Evolutionary conservation across 2,329 filamentous ascomycete species (phyloP), one percentile per base, ranked within the genome.

Genomic region (Claviceps capensis): DNA sequence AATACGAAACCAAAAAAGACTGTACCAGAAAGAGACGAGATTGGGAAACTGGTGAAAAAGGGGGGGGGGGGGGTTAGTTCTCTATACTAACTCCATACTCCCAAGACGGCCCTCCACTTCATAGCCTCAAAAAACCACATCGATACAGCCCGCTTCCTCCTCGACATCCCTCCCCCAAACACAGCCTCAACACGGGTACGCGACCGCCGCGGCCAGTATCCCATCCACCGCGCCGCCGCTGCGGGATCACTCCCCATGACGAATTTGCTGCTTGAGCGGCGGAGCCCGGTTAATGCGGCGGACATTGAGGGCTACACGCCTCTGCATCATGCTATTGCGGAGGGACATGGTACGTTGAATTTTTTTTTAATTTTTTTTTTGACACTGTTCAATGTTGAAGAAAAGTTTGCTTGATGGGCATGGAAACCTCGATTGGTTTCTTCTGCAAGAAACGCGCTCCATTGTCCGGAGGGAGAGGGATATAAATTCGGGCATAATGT

Each of bases 181-280:
- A 70, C 77, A 1, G 91, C 88, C 13, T 88, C 84, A 4, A 80
- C 89, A 1, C 76, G 91, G 26, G 76, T 90, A 2, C 87, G 87
- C 57, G 93, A 98, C 65, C 86, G 81, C 62, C 79, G 89, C 34
- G 87, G 88, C n/a, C 91, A 96, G 64, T 81, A 96, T 53, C 79
- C 94, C 6, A 77, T 98, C 26, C 94, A 98, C 67, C 82, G 93
- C 17, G 93, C 93, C 3, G 91, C 93, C 0, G 91, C 93, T 2
- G 81, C 89, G 3, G 94, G 94, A 6, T 91, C 85, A 4, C 79
- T 85, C n/a, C 89, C 91, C 5, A 88, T 98, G 71, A 75, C 95
- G 47, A 85, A 82, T 60, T 70, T 95, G 40, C 71, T 98, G 14
- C 71, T 96, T 16, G 80, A 86, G 61, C 79, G 86, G 59, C 76